Conservation (phyloP, 129 eudicot genomes). For the Artemisia tridentata region DNA sequence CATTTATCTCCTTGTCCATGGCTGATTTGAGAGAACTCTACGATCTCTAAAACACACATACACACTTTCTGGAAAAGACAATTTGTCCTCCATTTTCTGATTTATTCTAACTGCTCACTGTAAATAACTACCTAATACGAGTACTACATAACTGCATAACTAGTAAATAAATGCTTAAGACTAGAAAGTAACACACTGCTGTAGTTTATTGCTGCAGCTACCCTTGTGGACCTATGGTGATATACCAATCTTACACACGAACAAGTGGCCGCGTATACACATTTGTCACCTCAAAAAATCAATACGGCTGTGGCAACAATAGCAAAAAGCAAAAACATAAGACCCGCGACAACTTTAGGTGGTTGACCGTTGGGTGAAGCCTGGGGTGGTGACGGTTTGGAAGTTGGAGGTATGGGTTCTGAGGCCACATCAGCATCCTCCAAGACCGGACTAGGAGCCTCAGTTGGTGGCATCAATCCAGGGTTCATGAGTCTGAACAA, state of each 20-base stretch:
- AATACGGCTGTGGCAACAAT: conserved; percentile 36
- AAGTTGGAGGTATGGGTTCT: conserved; percentile 60
- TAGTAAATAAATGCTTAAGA: too few relatives aligned
- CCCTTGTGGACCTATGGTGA: too few relatives aligned
- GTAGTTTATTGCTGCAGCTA: too few relatives aligned
- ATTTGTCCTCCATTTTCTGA: too few relatives aligned
- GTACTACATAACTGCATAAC: too few relatives aligned
- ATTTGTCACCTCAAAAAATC: conserved; percentile 33
- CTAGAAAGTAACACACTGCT: neutral
- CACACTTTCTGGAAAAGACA: too few relatives aligned
- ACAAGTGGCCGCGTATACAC: neutral
- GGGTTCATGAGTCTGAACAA: conserved; percentile 36
- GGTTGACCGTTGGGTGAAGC: conserved; percentile 45
- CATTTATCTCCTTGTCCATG: too few relatives aligned
- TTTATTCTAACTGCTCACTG: too few relatives aligned
- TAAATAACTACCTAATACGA: too few relatives aligned
- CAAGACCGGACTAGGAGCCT: conserved; percentile 67
- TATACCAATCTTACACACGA: neutral
- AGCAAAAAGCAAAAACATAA: conserved; percentile 29
- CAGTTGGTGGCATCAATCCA: conserved; percentile 54
- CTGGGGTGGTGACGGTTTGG: too few relatives aligned
- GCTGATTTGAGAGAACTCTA: too few relatives aligned
- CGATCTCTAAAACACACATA: too few relatives aligned
- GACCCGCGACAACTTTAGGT: conserved; percentile 27
- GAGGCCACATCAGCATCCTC: conserved; percentile 49